Conservation (phyloP, 345 rosid genomes). For the Gynandropsis gynandra region DNA sequence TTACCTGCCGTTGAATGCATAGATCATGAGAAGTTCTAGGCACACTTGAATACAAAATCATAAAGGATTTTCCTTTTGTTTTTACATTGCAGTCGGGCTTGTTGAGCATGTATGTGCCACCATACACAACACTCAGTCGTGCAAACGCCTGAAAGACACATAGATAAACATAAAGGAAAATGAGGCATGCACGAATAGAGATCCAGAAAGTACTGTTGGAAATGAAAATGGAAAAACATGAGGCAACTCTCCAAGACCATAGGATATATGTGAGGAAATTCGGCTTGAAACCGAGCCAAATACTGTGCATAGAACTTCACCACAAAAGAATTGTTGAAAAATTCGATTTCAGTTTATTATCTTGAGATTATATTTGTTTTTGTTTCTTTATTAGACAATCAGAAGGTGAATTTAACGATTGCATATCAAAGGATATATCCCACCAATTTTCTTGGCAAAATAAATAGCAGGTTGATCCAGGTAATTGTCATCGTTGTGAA, state of each 20-base stretch:
- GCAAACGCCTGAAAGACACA: slow-evolving; percentile 68
- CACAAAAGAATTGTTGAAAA: not conserved
- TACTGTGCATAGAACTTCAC: slow-evolving; percentile 84
- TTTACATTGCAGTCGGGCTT: slow-evolving; percentile 87
- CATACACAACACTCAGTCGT: slow-evolving; percentile 86
- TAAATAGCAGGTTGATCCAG: slow-evolving; percentile 70
- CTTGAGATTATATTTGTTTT: too few relatives aligned
- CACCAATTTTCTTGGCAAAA: slow-evolving; percentile 81
- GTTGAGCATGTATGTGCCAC: slow-evolving; percentile 97
- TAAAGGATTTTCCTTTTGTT: not conserved
- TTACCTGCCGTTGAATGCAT: slow-evolving; percentile 40
- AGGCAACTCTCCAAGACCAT: slow-evolving; percentile 89
- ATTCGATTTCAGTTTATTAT: too few relatives aligned
- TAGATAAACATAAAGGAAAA: slow-evolving; percentile 10
- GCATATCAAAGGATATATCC: too few relatives aligned
- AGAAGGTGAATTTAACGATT: too few relatives aligned
- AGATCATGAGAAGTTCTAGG: not conserved
- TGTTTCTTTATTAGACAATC: too few relatives aligned
- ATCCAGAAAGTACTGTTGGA: not conserved
- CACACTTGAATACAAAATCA: too few relatives aligned
- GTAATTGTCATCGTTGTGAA: slow-evolving; percentile 63
- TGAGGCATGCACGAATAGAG: not conserved
- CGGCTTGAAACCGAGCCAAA: slow-evolving; percentile 86
- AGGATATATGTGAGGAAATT: slow-evolving; percentile 90
- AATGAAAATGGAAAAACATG: slow-evolving; percentile 41